Percentiles rank a stretch among this genome's conserved stretches.
Conservation (phyloP, 805 yeast genomes). For the Candida gorgasii region DNA sequence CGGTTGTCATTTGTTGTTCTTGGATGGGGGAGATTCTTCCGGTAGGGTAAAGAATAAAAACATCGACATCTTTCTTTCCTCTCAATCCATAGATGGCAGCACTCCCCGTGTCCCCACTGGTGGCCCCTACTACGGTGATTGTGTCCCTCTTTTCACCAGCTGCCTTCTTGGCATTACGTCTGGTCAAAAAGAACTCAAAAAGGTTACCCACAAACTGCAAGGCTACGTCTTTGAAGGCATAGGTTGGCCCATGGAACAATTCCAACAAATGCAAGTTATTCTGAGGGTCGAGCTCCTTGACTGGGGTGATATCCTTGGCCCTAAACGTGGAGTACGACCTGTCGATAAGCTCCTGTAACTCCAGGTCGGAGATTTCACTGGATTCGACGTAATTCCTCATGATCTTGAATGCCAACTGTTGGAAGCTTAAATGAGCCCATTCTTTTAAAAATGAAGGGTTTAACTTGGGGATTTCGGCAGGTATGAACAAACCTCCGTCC, state of each 20-base stretch:
- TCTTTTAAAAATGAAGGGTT: constrained; percentile 53
- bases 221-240: constrained; percentile 98
- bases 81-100: constrained; percentile 98
- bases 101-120: constrained; percentile 98
- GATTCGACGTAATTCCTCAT: constrained; percentile 74
- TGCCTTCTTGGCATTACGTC: constrained; percentile 60
- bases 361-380: constrained; percentile 72
- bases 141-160: constrained; percentile 61
- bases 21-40: constrained; percentile 97
- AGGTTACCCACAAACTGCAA: constrained; percentile 96
- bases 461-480: constrained; percentile 74
- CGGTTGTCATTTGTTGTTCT: constrained; percentile 98
- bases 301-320: constrained; percentile 84
- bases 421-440: constrained; percentile 79
- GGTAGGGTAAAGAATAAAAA: constrained; percentile 93
- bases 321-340: constrained; percentile 91
- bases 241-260: constrained; percentile 98
- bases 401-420: constrained; percentile 84
- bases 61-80: constrained; percentile 97
- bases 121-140: constrained; percentile 97
- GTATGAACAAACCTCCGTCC: constrained; percentile 95
- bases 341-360: constrained; percentile 59
- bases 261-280: constrained; percentile 72
- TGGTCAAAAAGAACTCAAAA: constrained; percentile 85
- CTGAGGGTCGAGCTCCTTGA: constrained; percentile 58